Base-by-base conservation (phyloP, 1,284 basidiomycete species). In the Cryptococcus sp. region DNA sequence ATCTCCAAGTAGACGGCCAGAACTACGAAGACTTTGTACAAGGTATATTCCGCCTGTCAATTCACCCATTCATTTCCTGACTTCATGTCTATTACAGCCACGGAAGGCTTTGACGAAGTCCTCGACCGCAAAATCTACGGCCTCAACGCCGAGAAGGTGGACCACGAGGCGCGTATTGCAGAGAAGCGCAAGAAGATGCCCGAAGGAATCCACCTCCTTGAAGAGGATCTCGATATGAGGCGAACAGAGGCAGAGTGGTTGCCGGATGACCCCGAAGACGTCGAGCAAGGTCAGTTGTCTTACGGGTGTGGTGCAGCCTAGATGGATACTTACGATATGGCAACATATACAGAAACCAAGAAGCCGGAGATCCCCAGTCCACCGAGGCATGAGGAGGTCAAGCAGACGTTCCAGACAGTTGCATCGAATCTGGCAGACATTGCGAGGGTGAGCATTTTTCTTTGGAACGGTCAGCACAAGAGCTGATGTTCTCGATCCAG, bases 61-160 rank as follows among this genome's bases (percentile, higher is more conserved):
- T 16, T 18, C 40, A 37, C 20, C 38, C 35, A 1, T 47, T 18
- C 33, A 52, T 24, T 11, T 4, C 24, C 2, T 18, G 15, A 15
- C 12, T 28, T 1, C 15, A 24, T 24, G 12, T 15, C 13, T 5
- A 9, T 5, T 16, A 23, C 63, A 88, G 87, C 86, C 23, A 82
- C 83, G 57, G 87, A 90, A 66, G 81, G 84, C 5, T 91, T 90
- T 68, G 88, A 91, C 68, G 89, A 91, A 72, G 83, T 82, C 1
- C 80, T 90, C 39, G 88, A 89, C 68, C 79, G 87, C 53, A 81
- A 82, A 37, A 84, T 89, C 46, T 87, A 85, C 84, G 84, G 84
- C 1, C 72, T 88, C 16, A 83, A 85, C 45, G 82, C 84, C 52
- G 86, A 87, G 56, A 78, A 83, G 16, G 75, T 88, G 44, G 81